Evolutionary conservation across 805 yeast species (phyloP).

Genomic region (Metschnikowia continentalis): DNA sequence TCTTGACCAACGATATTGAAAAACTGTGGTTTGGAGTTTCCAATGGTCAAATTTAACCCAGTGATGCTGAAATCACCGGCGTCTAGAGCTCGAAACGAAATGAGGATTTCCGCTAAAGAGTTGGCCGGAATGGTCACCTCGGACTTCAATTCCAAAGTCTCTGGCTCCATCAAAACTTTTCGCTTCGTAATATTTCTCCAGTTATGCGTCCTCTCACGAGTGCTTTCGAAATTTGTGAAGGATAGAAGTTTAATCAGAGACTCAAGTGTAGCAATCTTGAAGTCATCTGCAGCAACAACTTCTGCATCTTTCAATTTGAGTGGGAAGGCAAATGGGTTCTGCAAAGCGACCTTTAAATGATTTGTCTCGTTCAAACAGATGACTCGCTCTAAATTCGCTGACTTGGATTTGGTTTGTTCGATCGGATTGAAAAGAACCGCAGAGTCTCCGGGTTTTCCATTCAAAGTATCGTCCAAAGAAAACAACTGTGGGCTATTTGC

Average conservation of each 20-base stretch:
- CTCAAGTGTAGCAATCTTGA: conserved; percentile 24
- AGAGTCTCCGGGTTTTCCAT: neutral
- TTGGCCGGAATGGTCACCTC: conserved; percentile 24
- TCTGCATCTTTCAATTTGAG: conserved; percentile 52
- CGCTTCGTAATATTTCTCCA: conserved; percentile 2
- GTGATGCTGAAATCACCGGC: conserved; percentile 47
- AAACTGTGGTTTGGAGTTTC: conserved; percentile 45
- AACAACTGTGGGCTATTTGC: conserved; percentile 3
- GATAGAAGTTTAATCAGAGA: neutral
- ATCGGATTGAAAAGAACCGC: conserved; percentile 50
- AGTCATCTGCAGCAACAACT: conserved; percentile 31
- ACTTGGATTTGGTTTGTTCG: conserved; percentile 17
- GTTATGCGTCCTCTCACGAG: neutral
- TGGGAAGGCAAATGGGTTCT: conserved; percentile 79
- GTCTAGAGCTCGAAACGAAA: conserved; percentile 46
- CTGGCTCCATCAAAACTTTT: neutral
- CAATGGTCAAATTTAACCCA: conserved; percentile 50
- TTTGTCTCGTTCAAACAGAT: conserved; percentile 48
- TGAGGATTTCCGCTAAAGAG: conserved; percentile 33
- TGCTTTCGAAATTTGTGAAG: conserved; percentile 1
- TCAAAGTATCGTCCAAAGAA: conserved; percentile 3
- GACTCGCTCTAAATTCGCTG: conserved; percentile 47
- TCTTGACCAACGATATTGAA: conserved; percentile 40
- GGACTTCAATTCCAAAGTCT: neutral
- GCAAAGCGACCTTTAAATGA: conserved; percentile 53